A percentile compares a stretch with the other conserved stretches of the same genome.
Evolutionary conservation across 2,329 filamentous ascomycete species (phyloP).

Genomic region (Curvularia lunata): DNA sequence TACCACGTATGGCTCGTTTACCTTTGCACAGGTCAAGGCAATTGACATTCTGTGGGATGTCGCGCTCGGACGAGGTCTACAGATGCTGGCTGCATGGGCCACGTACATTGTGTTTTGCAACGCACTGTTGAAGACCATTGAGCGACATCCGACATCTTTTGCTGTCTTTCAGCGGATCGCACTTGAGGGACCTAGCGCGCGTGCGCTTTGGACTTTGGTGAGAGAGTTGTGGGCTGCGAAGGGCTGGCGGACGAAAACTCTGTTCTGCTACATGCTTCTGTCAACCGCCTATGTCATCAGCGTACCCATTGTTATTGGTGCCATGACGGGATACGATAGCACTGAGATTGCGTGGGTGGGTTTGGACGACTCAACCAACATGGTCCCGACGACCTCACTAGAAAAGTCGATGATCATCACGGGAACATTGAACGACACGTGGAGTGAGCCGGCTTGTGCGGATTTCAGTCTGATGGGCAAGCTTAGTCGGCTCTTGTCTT

Average conservation of each 20-base stretch:
- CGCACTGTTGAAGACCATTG: conserved; percentile 43
- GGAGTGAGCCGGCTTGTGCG: conserved; percentile 18
- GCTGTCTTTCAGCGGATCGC: conserved; percentile 44
- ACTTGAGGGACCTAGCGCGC: conserved; percentile 35
- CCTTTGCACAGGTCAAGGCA: conserved; percentile 43
- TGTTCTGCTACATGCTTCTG: conserved; percentile 43
- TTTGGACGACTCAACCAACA: conserved; percentile 32
- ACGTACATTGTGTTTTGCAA: conserved; percentile 45
- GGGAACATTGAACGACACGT: conserved; percentile 23
- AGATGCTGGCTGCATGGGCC: conserved; percentile 37
- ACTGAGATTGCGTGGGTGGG: conserved; percentile 36
- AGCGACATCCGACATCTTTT: conserved; percentile 43
- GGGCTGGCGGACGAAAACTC: conserved; percentile 28
- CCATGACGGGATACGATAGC: conserved; percentile 50
- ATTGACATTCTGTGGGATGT: conserved; percentile 49
- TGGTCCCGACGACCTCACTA: conserved; percentile 34
- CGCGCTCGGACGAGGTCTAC: conserved; percentile 41
- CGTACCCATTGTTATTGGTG: conserved; percentile 43
- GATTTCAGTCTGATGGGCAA: background rate
- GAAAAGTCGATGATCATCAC: conserved; percentile 5
- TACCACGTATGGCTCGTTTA: conserved; percentile 28
- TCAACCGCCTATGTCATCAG: conserved; percentile 39
- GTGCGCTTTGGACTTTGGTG: conserved; percentile 33
- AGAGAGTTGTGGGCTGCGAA: conserved; percentile 33
- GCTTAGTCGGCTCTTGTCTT: background rate